These are phyloP conservation scores for Gossypium stocksii DNA, from an alignment of 345 rosid genomes.

Conservation along the genomic window DNA sequence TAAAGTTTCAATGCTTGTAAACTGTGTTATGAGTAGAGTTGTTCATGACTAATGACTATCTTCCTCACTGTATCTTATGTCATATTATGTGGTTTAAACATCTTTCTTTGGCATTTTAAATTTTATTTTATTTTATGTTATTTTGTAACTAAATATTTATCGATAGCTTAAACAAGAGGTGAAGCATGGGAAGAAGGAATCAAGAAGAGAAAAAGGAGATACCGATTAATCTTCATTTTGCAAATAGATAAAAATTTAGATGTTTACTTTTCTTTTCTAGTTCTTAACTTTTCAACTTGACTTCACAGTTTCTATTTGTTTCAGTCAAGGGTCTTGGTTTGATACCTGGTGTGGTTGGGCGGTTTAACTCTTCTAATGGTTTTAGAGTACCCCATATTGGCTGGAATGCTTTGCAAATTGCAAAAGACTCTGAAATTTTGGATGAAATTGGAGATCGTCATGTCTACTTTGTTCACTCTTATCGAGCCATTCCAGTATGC, in stretches of 20 bases:
- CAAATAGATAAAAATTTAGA: not conserved
- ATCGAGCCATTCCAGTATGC: conserved; percentile 79
- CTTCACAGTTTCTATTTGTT: conserved; percentile 8
- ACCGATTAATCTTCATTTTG: not conserved
- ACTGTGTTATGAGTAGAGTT: not conserved
- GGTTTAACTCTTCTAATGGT: conserved; percentile 73
- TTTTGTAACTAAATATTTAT: not conserved
- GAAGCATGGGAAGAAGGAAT: not conserved
- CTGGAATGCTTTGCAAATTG: conserved; percentile 91
- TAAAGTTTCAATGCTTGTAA: no score
- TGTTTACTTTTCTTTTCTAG: not conserved
- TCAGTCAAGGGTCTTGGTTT: conserved; percentile 88
- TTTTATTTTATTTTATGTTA: conserved; percentile 1
- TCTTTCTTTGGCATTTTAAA: not conserved
- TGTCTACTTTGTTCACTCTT: conserved; percentile 94
- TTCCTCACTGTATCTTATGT: not conserved
- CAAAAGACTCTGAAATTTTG: conserved; percentile 63
- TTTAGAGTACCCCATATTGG: conserved; percentile 89
- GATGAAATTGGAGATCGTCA: conserved; percentile 78
- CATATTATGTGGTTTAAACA: not conserved
- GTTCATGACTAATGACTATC: not conserved
- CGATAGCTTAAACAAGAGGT: not conserved
- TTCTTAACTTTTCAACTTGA: conserved; percentile 6
- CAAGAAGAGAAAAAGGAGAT: not conserved
- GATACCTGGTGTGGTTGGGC: conserved; percentile 86